phyloP scores from a whole-genome alignment of 208 protist genomes.

The Wallacemonas sp. region DNA sequence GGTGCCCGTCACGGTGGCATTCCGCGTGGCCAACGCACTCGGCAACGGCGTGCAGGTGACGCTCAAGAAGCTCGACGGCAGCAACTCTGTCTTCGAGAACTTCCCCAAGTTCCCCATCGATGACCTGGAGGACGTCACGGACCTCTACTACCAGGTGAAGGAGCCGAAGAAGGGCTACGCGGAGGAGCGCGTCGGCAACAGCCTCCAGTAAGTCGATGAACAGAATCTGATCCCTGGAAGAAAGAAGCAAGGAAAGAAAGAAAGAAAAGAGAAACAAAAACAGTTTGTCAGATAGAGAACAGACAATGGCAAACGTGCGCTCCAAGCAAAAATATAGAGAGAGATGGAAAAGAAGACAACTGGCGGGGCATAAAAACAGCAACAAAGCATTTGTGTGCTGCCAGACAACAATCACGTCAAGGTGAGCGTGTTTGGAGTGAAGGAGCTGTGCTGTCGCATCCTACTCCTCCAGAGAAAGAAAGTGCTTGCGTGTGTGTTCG shows the following conservation, averaged over 20 bases:
- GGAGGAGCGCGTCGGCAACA: conserved; percentile 42
- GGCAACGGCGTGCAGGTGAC: conserved; percentile 20
- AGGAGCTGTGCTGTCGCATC: no score
- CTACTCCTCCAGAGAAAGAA: no score
- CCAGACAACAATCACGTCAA: no score
- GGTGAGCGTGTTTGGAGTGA: no score
- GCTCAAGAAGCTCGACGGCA: conserved; percentile 34
- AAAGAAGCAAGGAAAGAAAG: not conserved
- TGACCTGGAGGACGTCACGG: conserved; percentile 28
- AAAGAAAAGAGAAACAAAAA: not conserved
- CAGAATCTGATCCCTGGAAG: no score
- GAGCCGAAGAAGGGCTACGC: conserved; percentile 34
- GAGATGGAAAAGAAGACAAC: not conserved
- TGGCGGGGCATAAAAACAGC: no score
- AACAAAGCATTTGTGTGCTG: no score
- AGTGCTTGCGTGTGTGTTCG: no score
- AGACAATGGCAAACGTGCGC: not conserved
- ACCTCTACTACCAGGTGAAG: conserved; percentile 70
- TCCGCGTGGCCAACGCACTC: conserved; percentile 26
- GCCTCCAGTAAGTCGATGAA: conserved; percentile 30
- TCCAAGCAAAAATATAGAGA: not conserved
- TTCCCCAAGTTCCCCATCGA: conserved; percentile 83
- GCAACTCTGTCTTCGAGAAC: conserved; percentile 83
- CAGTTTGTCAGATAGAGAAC: not conserved
- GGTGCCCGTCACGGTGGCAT: conserved; percentile 61